Conservation (phyloP, 1,284 basidiomycete genomes). For the Flammula alnicola region DNA sequence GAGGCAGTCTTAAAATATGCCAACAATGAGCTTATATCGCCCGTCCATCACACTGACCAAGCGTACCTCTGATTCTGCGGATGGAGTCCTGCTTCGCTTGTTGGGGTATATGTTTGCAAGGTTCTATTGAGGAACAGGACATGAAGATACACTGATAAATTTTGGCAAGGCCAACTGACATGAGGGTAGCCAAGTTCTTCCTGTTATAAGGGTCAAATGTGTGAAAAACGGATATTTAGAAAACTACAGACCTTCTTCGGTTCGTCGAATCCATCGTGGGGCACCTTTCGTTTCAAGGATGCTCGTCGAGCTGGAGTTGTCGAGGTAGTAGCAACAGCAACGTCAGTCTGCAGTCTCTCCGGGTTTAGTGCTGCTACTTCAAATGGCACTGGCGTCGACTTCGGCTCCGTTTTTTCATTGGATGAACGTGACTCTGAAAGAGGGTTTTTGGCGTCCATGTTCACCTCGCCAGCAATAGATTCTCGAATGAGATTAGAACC, state of each 20-base stretch:
- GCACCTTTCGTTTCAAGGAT: conserved; percentile 38
- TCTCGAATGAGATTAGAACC: too few relatives aligned
- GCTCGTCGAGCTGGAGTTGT: conserved; percentile 14
- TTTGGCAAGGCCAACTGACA: conserved; percentile 28
- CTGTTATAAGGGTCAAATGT: conserved; percentile 7
- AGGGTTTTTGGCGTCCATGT: too few relatives aligned
- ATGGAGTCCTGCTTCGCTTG: conserved; percentile 55
- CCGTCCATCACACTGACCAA: neutral
- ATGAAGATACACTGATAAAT: conserved; percentile 4
- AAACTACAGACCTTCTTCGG: conserved; percentile 24
- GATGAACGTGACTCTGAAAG: too few relatives aligned
- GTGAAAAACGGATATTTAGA: conserved; percentile 16
- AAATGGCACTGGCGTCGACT: too few relatives aligned
- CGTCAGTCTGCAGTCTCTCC: too few relatives aligned
- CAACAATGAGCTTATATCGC: neutral
- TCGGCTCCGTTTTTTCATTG: too few relatives aligned
- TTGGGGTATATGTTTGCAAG: conserved; percentile 51
- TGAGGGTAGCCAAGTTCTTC: conserved; percentile 41
- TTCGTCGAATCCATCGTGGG: conserved; percentile 38
- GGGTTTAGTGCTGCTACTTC: too few relatives aligned
- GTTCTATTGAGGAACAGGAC: conserved; percentile 39
- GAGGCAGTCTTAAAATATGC: conserved; percentile 9
- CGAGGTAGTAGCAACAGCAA: neutral
- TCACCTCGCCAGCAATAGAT: too few relatives aligned
- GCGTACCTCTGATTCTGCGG: conserved; percentile 36